These are phyloP conservation scores for Solanum sparsipilum DNA, from an alignment of 257 asterid genomes.

Conservation along the genomic window DNA sequence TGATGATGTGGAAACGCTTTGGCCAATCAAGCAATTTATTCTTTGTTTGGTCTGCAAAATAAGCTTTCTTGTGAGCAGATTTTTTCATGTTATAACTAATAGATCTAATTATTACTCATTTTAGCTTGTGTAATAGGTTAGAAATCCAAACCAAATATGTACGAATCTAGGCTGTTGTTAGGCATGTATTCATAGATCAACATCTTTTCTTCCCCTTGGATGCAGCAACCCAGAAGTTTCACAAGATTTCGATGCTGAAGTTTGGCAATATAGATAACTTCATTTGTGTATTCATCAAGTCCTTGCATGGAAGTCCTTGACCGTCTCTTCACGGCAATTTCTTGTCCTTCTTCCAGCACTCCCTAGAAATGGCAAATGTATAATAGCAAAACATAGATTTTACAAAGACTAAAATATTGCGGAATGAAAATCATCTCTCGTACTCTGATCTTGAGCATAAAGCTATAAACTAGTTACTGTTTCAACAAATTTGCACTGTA, in stretches of 20 bases:
- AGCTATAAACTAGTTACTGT: neutral
- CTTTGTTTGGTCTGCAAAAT: slow-evolving; percentile 8
- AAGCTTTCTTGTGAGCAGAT: neutral
- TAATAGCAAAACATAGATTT: neutral
- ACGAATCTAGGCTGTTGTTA: neutral
- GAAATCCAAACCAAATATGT: slow-evolving; percentile 5
- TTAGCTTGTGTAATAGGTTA: neutral
- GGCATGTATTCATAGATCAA: slow-evolving; percentile 2
- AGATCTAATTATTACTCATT: neutral
- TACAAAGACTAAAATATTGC: neutral
- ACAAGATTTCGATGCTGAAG: slow-evolving; percentile 13
- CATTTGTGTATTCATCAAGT: slow-evolving; percentile 23
- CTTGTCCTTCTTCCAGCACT: slow-evolving; percentile 6
- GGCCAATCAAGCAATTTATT: slow-evolving; percentile 15
- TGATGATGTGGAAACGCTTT: slow-evolving; percentile 8
- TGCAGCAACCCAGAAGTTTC: neutral
- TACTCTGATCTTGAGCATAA: neutral
- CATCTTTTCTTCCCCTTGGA: slow-evolving; percentile 1
- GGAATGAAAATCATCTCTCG: neutral
- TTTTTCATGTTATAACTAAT: neutral
- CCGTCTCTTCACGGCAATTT: slow-evolving; percentile 27
- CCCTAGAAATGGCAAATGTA: slow-evolving; percentile 6
- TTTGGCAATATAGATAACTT: slow-evolving; percentile 15
- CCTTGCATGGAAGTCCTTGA: slow-evolving; percentile 27
- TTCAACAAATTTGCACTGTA: neutral